Evolutionary conservation across 306 rosid genomes (phyloP).

Genomic region (Ceratonia siliqua): DNA sequence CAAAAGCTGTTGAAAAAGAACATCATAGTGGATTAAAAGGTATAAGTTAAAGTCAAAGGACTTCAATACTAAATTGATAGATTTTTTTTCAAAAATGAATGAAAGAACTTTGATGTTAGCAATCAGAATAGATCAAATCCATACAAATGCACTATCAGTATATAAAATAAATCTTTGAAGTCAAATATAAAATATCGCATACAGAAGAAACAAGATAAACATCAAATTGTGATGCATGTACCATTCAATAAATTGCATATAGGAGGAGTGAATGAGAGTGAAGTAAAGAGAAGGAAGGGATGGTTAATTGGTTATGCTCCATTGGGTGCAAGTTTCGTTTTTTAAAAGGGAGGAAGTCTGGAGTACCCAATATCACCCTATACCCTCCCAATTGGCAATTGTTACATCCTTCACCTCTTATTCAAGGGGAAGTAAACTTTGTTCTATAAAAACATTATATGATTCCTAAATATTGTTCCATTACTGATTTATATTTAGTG

Average conservation of each 20-base stretch:
- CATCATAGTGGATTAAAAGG: background rate
- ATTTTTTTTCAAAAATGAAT: background rate
- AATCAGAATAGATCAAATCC: constrained; percentile 27
- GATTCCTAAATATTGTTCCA: constrained; percentile 9
- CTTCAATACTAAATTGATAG: background rate
- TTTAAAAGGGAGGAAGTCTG: background rate
- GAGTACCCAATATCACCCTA: background rate
- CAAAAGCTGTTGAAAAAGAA: background rate
- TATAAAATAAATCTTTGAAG: background rate
- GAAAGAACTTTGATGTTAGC: background rate
- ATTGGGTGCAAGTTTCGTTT: background rate
- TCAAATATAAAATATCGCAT: constrained; percentile 12
- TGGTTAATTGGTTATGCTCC: background rate
- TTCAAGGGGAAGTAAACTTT: background rate
- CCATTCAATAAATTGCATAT: constrained; percentile 20
- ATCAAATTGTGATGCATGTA: constrained; percentile 8
- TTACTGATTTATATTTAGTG: background rate
- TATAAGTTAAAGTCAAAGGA: background rate
- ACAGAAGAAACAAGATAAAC: constrained; percentile 25
- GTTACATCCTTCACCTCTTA: background rate
- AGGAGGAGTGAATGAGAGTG: background rate
- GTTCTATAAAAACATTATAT: background rate
- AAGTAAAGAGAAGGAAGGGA: background rate
- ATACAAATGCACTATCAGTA: background rate
- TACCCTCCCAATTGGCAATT: background rate